Conservation (phyloP, 2,329 filamentous ascomycete species). For the Colletotrichum phormii region DNA sequence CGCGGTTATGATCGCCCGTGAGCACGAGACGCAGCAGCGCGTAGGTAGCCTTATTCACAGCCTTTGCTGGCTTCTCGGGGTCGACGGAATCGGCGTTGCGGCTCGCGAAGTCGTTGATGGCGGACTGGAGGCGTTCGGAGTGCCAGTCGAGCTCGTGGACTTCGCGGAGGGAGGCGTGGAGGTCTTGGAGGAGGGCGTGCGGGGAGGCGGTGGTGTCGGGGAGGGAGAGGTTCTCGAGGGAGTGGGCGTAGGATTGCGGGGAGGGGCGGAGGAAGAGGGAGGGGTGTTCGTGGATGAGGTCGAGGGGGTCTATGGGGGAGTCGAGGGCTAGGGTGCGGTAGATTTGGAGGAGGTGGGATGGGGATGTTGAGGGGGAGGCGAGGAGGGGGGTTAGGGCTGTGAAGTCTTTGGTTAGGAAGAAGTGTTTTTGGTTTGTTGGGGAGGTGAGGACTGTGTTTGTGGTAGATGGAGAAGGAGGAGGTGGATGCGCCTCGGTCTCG, state of each 20-base stretch:
- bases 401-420: slow-evolving; percentile 23
- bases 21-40: slow-evolving; percentile 30
- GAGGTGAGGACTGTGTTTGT: background rate
- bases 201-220: background rate
- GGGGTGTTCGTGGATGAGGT: slow-evolving; percentile 33
- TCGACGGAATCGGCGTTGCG: slow-evolving; percentile 2
- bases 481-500: background rate
- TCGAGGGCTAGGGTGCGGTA: slow-evolving; percentile 31
- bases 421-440: slow-evolving; percentile 11
- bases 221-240: slow-evolving; percentile 14
- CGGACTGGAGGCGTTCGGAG: slow-evolving; percentile 24
- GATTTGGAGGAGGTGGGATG: slow-evolving; percentile 27
- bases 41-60: slow-evolving; percentile 22
- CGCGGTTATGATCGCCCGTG: slow-evolving; percentile 27
- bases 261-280: slow-evolving; percentile 37
- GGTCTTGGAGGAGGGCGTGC: slow-evolving; percentile 15
- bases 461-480: background rate
- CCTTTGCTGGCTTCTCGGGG: slow-evolving; percentile 2
- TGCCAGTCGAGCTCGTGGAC: slow-evolving; percentile 31
- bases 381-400: slow-evolving; percentile 13
- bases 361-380: background rate
- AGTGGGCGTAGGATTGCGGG: slow-evolving; percentile 8
- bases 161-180: slow-evolving; percentile 14
- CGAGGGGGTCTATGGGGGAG: slow-evolving; percentile 31
- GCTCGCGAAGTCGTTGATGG: slow-evolving; percentile 18